Conservation (phyloP, 257 asterid genomes). For the Datura wrightii region DNA sequence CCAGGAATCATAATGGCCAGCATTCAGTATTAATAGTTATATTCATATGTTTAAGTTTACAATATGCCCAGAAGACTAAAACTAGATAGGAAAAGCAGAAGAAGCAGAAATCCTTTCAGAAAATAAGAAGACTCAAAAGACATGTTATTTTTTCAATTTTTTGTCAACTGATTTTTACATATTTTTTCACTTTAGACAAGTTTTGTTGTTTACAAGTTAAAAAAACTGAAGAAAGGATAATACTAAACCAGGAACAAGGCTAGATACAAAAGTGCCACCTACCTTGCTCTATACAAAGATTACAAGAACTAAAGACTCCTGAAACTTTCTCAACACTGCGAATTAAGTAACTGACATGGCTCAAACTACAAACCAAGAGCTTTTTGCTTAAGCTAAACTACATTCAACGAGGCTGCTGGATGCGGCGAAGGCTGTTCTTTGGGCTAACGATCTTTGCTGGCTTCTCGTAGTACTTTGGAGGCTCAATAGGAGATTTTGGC, state of each 20-base stretch:
- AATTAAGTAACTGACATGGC: neutral
- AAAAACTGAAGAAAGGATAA: conserved; percentile 40
- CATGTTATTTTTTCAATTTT: neutral
- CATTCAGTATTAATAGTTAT: neutral
- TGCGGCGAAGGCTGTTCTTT: conserved; percentile 77
- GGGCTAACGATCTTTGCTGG: conserved; percentile 72
- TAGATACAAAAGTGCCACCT: conserved; percentile 63
- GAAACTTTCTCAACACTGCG: conserved; percentile 5
- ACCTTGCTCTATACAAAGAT: conserved; percentile 67
- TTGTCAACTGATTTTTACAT: conserved; percentile 29
- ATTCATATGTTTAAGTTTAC: neutral
- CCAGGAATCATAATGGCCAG: neutral
- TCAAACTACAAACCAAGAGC: conserved; percentile 41
- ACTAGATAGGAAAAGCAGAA: neutral
- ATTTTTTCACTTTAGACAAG: conserved; percentile 2
- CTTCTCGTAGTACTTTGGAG: conserved; percentile 62
- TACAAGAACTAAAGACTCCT: conserved; percentile 32
- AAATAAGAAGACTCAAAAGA: neutral
- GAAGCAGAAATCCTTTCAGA: neutral
- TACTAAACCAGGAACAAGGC: conserved; percentile 72
- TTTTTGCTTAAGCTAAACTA: conserved; percentile 28
- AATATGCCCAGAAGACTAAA: neutral
- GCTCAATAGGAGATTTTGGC: conserved; percentile 47
- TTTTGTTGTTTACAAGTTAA: neutral
- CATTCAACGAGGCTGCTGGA: conserved; percentile 92